A percentile compares a stretch with the other conserved stretches of the same genome.
Conservation (phyloP, 257 asterid species). For the Apocynum venetum region DNA sequence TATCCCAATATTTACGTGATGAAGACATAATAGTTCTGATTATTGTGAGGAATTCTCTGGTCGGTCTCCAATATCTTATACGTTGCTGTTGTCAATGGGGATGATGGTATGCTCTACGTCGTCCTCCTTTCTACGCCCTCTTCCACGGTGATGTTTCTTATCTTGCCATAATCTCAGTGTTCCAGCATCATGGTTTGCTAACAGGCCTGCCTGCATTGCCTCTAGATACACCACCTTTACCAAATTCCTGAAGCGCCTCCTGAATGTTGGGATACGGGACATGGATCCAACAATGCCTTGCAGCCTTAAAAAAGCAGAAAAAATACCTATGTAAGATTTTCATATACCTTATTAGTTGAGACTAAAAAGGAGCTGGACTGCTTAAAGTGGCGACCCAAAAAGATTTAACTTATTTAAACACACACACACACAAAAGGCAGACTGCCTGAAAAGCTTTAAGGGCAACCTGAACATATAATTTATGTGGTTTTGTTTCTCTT, state of each 20-base stretch:
- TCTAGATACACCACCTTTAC: conserved; percentile 58
- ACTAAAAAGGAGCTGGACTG: background rate
- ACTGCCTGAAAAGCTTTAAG: no score
- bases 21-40: no score
- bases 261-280: conserved; percentile 75
- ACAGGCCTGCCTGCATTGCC: conserved; percentile 43
- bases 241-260: conserved; percentile 64
- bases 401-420: background rate
- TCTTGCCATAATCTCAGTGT: conserved; percentile 3
- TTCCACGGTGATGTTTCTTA: conserved; percentile 19
- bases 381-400: no score
- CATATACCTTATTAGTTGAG: background rate
- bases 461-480: no score
- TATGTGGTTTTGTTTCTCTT: no score
- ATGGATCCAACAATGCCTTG: conserved; percentile 74
- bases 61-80: conserved; percentile 19
- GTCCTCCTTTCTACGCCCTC: conserved; percentile 21
- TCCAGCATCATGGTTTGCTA: conserved; percentile 15
- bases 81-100: conserved; percentile 24
- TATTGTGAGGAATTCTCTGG: no score
- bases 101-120: background rate
- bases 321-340: background rate
- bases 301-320: conserved; percentile 35
- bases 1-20: no score
- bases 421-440: no score